phyloP scores from a whole-genome alignment of 2,329 filamentous ascomycete species.

The Aspergillus tanneri region DNA sequence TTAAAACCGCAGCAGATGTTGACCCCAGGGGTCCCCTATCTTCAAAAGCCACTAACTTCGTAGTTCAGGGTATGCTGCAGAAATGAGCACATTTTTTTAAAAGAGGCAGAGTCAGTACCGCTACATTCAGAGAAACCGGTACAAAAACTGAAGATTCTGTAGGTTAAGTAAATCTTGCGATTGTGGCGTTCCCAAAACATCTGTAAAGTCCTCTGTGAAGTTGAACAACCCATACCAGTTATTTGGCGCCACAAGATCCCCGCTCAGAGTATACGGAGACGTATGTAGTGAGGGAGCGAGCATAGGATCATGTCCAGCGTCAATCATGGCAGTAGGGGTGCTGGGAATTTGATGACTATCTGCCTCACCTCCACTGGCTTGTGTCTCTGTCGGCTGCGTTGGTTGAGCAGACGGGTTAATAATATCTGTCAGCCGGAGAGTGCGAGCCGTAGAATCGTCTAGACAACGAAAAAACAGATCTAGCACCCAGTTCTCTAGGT shows the following conservation, averaged over 20 bases:
- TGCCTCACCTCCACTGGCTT: background rate
- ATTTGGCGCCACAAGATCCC: slow-evolving; percentile 11
- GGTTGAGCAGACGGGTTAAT: background rate
- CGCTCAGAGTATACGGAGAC: slow-evolving; percentile 15
- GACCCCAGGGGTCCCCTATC: no score
- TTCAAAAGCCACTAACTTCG: no score
- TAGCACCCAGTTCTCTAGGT: slow-evolving; percentile 51
- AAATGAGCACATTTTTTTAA: no score
- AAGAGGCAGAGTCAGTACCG: no score
- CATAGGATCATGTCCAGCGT: slow-evolving; percentile 6
- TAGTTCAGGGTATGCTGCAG: no score
- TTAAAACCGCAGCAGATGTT: no score
- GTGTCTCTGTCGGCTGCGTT: background rate
- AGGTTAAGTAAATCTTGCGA: slow-evolving; percentile 33
- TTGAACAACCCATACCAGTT: slow-evolving; percentile 35
- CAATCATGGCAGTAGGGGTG: slow-evolving; percentile 1
- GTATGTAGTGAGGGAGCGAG: slow-evolving; percentile 3
- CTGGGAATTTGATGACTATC: background rate
- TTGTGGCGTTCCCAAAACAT: slow-evolving; percentile 27
- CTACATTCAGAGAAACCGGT: slow-evolving; percentile 29
- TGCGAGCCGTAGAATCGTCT: slow-evolving; percentile 46
- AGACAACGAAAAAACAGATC: slow-evolving; percentile 52
- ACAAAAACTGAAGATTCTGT: slow-evolving; percentile 34
- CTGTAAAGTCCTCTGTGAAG: slow-evolving; percentile 30
- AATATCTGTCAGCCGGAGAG: slow-evolving; percentile 31